phyloP scores from a whole-genome alignment of 2,329 filamentous ascomycete species.

The Arthrobotrys entomopaga region DNA sequence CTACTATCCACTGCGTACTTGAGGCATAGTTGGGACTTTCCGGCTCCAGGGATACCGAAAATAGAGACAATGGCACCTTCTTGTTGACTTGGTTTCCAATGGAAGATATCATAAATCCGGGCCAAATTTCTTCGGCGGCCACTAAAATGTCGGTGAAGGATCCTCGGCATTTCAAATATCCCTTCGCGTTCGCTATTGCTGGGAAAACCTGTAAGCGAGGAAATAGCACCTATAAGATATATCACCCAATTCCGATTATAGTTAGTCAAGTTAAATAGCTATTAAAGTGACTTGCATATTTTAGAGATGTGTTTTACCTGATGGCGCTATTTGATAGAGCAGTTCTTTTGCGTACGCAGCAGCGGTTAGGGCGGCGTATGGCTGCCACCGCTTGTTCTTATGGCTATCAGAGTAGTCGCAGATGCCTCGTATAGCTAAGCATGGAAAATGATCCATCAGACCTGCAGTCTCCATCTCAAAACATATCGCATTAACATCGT shows the following conservation, averaged over 20 bases:
- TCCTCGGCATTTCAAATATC: slow-evolving; percentile 19
- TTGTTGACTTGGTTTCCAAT: not conserved
- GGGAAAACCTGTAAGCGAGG: no score
- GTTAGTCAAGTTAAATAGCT: not conserved
- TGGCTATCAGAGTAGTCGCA: slow-evolving; percentile 57
- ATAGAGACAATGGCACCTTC: slow-evolving; percentile 7
- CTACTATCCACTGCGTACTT: slow-evolving; percentile 17
- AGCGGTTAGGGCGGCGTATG: slow-evolving; percentile 48
- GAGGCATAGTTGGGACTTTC: slow-evolving; percentile 21
- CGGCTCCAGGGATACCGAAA: slow-evolving; percentile 22
- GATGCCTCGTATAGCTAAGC: slow-evolving; percentile 56
- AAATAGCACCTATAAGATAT: not conserved
- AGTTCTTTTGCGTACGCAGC: slow-evolving; percentile 24
- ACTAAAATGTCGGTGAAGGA: slow-evolving; percentile 28
- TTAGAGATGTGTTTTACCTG: not conserved
- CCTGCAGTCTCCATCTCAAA: slow-evolving; percentile 18
- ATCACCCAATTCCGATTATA: not conserved
- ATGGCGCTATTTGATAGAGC: not conserved
- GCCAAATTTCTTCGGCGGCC: slow-evolving; percentile 7
- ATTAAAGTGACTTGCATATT: not conserved
- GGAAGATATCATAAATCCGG: slow-evolving; percentile 11
- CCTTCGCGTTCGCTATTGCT: not conserved
- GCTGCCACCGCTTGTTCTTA: slow-evolving; percentile 56
- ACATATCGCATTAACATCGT: not conserved
- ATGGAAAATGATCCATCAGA: slow-evolving; percentile 35